Evolutionary conservation across 1,284 basidiomycete species (phyloP).

Genomic region (Quambalaria eucalypti): DNA sequence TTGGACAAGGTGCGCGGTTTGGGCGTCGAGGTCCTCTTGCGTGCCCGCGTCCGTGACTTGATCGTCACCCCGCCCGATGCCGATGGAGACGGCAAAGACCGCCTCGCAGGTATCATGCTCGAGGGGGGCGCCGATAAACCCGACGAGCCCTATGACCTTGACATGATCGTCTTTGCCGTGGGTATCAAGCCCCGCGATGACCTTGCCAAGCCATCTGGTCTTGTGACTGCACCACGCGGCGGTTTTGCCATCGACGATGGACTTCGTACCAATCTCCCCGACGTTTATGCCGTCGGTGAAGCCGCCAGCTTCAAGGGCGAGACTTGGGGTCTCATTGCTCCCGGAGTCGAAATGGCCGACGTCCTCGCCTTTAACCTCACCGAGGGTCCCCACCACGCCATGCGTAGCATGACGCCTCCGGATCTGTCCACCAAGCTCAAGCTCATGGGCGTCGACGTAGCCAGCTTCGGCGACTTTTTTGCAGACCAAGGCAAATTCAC

Average conservation of each 20-base stretch:
- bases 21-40: constrained; percentile 58
- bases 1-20: constrained; percentile 60
- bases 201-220: constrained; percentile 49
- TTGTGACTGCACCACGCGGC: constrained; percentile 50
- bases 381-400: constrained; percentile 47
- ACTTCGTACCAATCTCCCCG: constrained; percentile 55
- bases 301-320: constrained; percentile 63
- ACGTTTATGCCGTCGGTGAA: constrained; percentile 67
- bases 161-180: constrained; percentile 44
- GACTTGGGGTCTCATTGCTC: constrained; percentile 63
- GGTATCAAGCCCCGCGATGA: constrained; percentile 63
- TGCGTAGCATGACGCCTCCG: constrained; percentile 56
- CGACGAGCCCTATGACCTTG: constrained; percentile 40
- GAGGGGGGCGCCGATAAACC: constrained; percentile 17
- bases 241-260: constrained; percentile 59
- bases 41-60: constrained; percentile 53
- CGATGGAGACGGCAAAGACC: constrained; percentile 11
- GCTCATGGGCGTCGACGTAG: constrained; percentile 67
- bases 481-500: constrained; percentile 54
- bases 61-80: constrained; percentile 14
- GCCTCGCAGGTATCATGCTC: constrained; percentile 33
- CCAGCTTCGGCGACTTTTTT: constrained; percentile 68
- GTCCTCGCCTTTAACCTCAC: constrained; percentile 67
- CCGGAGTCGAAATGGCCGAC: constrained; percentile 67
- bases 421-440: constrained; percentile 61